These are phyloP conservation scores for Tubosaeta brunneosetosa DNA, from an alignment of 768 basidiomycete species.

Conservation along the genomic window DNA sequence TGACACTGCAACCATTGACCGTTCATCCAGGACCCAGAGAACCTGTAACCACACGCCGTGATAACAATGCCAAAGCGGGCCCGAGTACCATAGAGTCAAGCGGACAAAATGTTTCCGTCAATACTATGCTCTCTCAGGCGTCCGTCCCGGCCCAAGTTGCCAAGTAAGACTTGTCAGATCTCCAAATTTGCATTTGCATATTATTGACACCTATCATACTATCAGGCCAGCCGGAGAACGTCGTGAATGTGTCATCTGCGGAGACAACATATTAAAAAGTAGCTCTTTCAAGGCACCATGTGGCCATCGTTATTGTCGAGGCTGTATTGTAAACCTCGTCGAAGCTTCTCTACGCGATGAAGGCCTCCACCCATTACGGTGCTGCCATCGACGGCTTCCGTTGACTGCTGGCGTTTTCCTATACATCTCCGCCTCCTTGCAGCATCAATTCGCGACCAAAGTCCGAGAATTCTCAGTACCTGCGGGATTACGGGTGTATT, in stretches of 20 bases:
- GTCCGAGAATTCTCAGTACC: conserved; percentile 42
- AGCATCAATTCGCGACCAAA: conserved; percentile 38
- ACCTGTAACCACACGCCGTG: no score
- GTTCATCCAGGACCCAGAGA: neutral
- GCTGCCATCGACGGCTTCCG: conserved; percentile 40
- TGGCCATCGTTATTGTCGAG: conserved; percentile 42
- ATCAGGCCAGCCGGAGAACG: neutral
- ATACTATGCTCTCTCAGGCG: neutral
- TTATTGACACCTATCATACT: conserved; percentile 1
- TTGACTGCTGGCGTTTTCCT: conserved; percentile 17
- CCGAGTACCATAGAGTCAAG: neutral
- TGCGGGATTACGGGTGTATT: conserved; percentile 44
- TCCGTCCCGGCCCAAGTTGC: neutral
- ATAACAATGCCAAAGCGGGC: neutral
- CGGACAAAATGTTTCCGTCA: conserved; percentile 3
- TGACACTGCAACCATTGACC: conserved; percentile 1
- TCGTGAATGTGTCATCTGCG: conserved; percentile 38
- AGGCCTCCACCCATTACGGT: conserved; percentile 47
- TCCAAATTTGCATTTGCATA: neutral
- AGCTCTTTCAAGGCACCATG: conserved; percentile 40
- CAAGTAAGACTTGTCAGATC: conserved; percentile 2
- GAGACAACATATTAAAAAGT: conserved; percentile 26
- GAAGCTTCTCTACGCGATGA: conserved; percentile 44
- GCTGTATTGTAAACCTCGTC: conserved; percentile 41
- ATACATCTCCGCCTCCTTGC: conserved; percentile 29